These are phyloP conservation scores for Kwoniella sp. DNA, from an alignment of 768 basidiomycete genomes.

Conservation along the genomic window DNA sequence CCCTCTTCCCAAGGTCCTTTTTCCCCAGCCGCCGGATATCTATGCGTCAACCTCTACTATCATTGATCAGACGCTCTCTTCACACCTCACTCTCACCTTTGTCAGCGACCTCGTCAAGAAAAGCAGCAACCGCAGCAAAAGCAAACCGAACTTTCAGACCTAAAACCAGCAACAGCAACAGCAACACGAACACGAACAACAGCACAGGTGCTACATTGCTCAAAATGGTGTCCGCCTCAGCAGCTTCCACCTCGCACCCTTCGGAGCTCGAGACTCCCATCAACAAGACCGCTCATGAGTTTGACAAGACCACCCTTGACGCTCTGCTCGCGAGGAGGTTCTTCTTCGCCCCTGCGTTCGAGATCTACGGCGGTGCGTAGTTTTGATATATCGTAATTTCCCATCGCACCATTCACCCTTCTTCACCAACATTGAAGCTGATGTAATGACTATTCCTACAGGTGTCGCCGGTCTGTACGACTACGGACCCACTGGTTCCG, in stretches of 20 bases:
- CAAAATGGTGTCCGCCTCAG: slow-evolving; percentile 31
- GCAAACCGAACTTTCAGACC: not conserved
- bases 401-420: not conserved
- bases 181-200: not conserved
- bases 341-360: slow-evolving; percentile 97
- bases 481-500: slow-evolving; percentile 94
- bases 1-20: too few species aligned
- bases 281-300: slow-evolving; percentile 81
- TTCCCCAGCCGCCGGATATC: slow-evolving; percentile 1
- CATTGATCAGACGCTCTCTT: slow-evolving; percentile 11
- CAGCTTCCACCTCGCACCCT: slow-evolving; percentile 49
- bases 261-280: slow-evolving; percentile 57
- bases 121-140: not conserved
- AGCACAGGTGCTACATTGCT: not conserved
- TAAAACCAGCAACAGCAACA: slow-evolving; percentile 10
- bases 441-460: slow-evolving; percentile 54
- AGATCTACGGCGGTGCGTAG: slow-evolving; percentile 91
- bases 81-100: not conserved
- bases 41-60: slow-evolving; percentile 23
- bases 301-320: slow-evolving; percentile 84
- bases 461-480: slow-evolving; percentile 98
- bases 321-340: slow-evolving; percentile 84
- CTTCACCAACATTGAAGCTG: slow-evolving; percentile 11
- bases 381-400: not conserved
- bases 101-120: too few species aligned